Conservation (phyloP, 345 rosid species). For the Hypericum androsaemum region DNA sequence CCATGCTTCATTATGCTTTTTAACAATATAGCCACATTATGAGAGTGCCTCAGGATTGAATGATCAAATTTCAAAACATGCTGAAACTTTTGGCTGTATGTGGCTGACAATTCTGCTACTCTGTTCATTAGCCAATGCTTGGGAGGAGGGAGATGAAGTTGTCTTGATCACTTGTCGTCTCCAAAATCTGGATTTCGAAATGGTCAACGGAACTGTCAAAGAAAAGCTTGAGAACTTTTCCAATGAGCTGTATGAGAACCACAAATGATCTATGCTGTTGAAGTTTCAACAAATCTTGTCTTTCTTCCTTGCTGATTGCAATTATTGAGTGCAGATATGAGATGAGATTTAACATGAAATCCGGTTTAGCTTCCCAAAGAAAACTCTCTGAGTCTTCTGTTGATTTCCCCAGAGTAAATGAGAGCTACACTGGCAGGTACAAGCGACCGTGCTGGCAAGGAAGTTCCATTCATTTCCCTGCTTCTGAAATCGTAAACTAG, state of each 20-base stretch:
- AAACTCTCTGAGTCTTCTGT: conserved; percentile 67
- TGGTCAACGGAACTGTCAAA: conserved; percentile 65
- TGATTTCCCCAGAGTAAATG: conserved; percentile 84
- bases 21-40: too few species aligned
- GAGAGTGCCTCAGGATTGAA: too few species aligned
- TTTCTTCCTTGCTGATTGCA: conserved; percentile 12
- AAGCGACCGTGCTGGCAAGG: background rate
- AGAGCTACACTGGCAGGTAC: conserved; percentile 77
- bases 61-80: too few species aligned
- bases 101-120: conserved; percentile 10
- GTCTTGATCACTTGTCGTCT: conserved; percentile 77
- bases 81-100: background rate
- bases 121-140: conserved; percentile 65
- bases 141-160: conserved; percentile 97
- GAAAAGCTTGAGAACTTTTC: conserved; percentile 52
- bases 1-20: background rate
- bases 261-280: conserved; percentile 1
- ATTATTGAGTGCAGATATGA: conserved; percentile 49
- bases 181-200: conserved; percentile 65
- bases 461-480: background rate
- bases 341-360: conserved; percentile 91
- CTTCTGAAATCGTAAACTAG: background rate
- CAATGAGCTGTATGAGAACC: conserved; percentile 57
- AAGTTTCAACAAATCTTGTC: conserved; percentile 2
- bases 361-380: conserved; percentile 74